Evolutionary conservation across 352 stramenopile genomes (phyloP).

Genomic region (Nothophytophthora sp.): DNA sequence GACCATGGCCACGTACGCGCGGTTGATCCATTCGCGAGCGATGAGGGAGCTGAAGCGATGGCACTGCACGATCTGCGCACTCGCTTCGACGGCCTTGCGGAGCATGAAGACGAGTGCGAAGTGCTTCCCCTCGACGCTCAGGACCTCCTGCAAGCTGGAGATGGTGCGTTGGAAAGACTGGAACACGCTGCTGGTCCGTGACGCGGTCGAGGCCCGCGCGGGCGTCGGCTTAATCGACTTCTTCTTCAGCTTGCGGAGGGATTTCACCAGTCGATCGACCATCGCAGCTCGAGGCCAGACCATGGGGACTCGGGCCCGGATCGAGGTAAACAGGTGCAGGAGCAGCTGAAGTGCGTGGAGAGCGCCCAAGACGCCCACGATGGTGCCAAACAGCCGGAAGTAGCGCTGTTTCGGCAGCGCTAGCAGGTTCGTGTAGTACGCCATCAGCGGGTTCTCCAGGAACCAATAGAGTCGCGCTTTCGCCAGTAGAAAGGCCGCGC

Average conservation of each 20-base stretch:
- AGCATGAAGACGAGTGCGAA: conserved; percentile 19
- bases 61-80: conserved; percentile 38
- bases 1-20: conserved; percentile 35
- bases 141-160: conserved; percentile 1
- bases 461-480: conserved; percentile 30
- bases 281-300: conserved; percentile 19
- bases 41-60: conserved; percentile 42
- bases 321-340: conserved; percentile 12
- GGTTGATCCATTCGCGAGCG: conserved; percentile 46
- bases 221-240: background rate
- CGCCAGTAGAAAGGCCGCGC: conserved; percentile 16
- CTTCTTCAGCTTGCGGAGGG: background rate
- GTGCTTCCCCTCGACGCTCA: conserved; percentile 19
- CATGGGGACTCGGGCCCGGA: conserved; percentile 3
- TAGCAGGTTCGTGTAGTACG: conserved; percentile 48
- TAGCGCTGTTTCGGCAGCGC: conserved; percentile 14
- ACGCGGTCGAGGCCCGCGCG: background rate
- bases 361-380: conserved; percentile 22
- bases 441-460: conserved; percentile 41
- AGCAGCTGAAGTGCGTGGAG: conserved; percentile 16
- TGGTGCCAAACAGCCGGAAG: conserved; percentile 24
- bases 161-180: no score
- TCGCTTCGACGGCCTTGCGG: conserved; percentile 11
- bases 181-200: conserved; percentile 4
- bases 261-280: conserved; percentile 1